Conservation (phyloP, 257 asterid genomes). For the Solanum arcanum region DNA sequence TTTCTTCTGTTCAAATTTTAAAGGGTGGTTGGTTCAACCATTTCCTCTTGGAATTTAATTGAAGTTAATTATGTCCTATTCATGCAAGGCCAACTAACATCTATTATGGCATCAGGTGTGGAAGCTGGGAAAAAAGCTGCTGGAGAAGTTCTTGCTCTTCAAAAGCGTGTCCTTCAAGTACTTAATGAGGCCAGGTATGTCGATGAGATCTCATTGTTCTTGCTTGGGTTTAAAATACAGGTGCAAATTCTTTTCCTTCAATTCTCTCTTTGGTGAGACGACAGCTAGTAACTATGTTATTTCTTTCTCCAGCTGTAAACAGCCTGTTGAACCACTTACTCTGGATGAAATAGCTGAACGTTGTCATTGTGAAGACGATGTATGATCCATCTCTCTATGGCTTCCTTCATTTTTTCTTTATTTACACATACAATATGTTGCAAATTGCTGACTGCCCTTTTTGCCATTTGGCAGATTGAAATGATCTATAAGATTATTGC, state of each 20-base stretch:
- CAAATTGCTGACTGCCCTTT: not conserved
- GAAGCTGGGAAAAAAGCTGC: constrained; percentile 99
- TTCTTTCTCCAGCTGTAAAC: constrained; percentile 55
- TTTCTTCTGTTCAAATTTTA: not conserved
- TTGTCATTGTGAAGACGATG: constrained; percentile 73
- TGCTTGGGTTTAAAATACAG: not conserved
- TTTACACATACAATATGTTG: not conserved
- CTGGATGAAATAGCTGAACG: constrained; percentile 83
- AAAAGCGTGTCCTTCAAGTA: constrained; percentile 90
- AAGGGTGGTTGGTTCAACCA: not conserved
- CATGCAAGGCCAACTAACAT: not conserved
- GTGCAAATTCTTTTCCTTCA: not conserved
- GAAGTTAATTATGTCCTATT: not conserved
- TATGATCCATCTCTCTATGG: constrained; percentile 9
- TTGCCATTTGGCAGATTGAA: constrained; percentile 62
- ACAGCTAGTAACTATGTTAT: not conserved
- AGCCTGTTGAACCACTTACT: constrained; percentile 87
- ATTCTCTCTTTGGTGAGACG: not conserved
- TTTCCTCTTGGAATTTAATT: not conserved
- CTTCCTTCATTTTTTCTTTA: not conserved
- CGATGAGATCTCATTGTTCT: not conserved
- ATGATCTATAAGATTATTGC: constrained; percentile 91
- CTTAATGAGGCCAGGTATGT: constrained; percentile 88
- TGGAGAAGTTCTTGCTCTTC: constrained; percentile 95
- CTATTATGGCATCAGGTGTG: constrained; percentile 49